Percentiles rank a stretch among this genome's conserved stretches.
Conservation (phyloP, 2,329 filamentous ascomycete species). For the Tricladium varicosporioides region DNA sequence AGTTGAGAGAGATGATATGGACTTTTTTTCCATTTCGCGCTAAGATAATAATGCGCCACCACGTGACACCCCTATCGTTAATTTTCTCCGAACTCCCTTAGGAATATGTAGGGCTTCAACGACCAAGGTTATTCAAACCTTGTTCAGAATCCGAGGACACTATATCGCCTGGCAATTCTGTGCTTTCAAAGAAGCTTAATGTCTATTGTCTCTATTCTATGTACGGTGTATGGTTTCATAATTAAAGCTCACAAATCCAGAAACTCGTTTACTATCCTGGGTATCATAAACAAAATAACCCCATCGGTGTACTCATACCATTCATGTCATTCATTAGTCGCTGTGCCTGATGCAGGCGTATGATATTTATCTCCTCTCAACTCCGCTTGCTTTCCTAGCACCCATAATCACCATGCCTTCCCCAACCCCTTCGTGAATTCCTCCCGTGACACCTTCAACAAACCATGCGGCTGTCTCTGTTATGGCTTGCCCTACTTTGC, state of each 20-base stretch:
- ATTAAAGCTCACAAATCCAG: not conserved
- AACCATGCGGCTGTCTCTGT: conserved; percentile 58
- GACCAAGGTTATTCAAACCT: too few relatives aligned
- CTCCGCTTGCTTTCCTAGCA: conserved; percentile 9
- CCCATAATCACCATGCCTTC: conserved; percentile 51
- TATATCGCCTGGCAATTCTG: too few relatives aligned
- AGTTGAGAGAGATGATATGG: not conserved
- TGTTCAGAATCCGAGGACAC: too few relatives aligned
- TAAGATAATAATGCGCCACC: not conserved
- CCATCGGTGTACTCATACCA: not conserved
- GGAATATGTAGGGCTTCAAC: too few relatives aligned
- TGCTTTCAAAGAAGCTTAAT: too few relatives aligned
- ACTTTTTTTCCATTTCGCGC: not conserved
- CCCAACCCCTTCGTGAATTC: conserved; percentile 62
- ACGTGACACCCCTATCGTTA: not conserved
- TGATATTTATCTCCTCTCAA: conserved; percentile 3
- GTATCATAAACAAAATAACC: conserved; percentile 9
- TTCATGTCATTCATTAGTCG: not conserved
- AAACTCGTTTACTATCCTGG: conserved; percentile 9
- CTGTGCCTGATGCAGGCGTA: not conserved
- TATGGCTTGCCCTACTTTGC: conserved; percentile 58
- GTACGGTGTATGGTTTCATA: too few relatives aligned
- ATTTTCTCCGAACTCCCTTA: not conserved
- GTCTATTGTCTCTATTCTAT: too few relatives aligned
- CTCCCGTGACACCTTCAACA: conserved; percentile 61